phyloP scores from a whole-genome alignment of 176 grass and related monocot genomes.

The Oropetium thomaeum region DNA sequence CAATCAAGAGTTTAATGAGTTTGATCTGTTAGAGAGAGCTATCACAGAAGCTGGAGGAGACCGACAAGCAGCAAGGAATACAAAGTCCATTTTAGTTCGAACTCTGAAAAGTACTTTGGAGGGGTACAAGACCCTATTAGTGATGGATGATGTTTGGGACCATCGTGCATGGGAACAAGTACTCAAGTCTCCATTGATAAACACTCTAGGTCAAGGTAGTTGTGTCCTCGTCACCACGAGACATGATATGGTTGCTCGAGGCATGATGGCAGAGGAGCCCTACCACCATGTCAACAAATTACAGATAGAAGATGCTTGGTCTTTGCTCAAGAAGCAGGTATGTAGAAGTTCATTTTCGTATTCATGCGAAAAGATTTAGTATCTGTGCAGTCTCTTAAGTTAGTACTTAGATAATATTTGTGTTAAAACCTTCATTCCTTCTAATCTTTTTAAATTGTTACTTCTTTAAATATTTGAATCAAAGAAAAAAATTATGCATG shows the following conservation, averaged over 20 bases:
- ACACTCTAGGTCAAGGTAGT: neutral
- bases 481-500: no score
- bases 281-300: slow-evolving; percentile 1
- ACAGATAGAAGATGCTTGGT: neutral
- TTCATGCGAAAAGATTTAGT: no score
- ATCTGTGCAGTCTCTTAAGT: no score
- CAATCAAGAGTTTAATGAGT: neutral
- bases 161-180: neutral
- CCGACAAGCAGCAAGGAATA: neutral
- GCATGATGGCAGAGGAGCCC: neutral
- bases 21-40: neutral
- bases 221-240: slow-evolving; percentile 5
- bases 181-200: neutral
- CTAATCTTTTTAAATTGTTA: no score
- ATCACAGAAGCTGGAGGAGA: neutral
- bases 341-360: neutral
- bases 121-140: neutral
- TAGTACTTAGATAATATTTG: no score
- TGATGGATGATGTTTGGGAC: slow-evolving; percentile 30
- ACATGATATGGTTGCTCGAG: neutral
- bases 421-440: no score
- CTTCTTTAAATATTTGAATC: no score
- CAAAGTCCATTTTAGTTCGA: accelerated
- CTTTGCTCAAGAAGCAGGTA: slow-evolving; percentile 15
- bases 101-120: neutral